phyloP scores from a whole-genome alignment of 2,329 filamentous ascomycete species.

The Epichloe bromicola region DNA sequence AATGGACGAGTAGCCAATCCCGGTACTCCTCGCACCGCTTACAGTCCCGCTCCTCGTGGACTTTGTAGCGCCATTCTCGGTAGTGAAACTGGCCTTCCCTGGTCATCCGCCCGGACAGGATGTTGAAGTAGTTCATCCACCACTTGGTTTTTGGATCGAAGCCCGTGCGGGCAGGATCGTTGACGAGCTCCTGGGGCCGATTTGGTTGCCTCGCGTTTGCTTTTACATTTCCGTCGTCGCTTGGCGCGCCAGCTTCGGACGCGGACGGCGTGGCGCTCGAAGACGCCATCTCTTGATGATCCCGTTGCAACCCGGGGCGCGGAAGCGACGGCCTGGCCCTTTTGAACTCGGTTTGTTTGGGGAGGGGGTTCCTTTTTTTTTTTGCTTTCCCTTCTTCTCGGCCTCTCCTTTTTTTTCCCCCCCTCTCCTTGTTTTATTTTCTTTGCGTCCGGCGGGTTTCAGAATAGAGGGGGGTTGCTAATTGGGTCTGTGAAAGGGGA shows the following conservation, averaged over 20 bases:
- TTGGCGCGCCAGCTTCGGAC: conserved; percentile 8
- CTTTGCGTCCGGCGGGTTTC: background rate
- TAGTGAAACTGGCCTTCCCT: conserved; percentile 59
- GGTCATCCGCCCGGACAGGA: conserved; percentile 62
- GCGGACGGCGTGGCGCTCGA: conserved; percentile 2
- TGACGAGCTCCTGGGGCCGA: conserved; percentile 28
- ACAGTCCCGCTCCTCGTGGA: conserved; percentile 68
- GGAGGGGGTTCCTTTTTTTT: background rate
- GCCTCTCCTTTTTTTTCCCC: background rate
- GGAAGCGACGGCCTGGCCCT: background rate
- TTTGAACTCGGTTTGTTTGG: background rate
- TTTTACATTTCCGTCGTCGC: conserved; percentile 3
- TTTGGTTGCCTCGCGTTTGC: conserved; percentile 1
- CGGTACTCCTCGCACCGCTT: conserved; percentile 67
- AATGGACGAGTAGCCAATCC: conserved; percentile 74
- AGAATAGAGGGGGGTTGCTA: background rate
- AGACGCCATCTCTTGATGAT: conserved; percentile 4
- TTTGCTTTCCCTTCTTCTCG: background rate
- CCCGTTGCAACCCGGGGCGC: background rate
- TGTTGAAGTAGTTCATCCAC: conserved; percentile 81
- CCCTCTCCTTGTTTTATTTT: background rate
- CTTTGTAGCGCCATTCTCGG: conserved; percentile 60
- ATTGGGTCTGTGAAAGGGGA: background rate
- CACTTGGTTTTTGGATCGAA: conserved; percentile 47
- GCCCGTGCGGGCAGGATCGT: conserved; percentile 48